These are phyloP conservation scores for Pseudocercospora musae DNA, from an alignment of 2,329 filamentous ascomycete species.

Conservation along the genomic window DNA sequence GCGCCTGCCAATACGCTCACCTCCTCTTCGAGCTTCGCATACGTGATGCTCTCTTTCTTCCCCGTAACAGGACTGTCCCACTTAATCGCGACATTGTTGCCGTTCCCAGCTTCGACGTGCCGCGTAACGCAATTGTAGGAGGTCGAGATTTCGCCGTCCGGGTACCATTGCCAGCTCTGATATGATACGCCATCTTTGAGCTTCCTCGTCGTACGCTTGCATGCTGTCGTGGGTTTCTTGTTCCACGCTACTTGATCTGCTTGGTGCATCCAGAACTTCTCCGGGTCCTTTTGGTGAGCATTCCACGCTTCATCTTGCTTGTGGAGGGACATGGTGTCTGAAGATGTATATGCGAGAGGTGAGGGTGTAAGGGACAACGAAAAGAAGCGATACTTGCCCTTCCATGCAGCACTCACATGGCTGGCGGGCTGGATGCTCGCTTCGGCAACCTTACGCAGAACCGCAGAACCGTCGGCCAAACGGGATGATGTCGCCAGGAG, in stretches of 20 bases:
- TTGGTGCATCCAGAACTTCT: slow-evolving; percentile 38
- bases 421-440: neutral
- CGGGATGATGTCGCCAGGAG: neutral
- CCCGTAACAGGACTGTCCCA: slow-evolving; percentile 85
- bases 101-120: slow-evolving; percentile 77
- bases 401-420: neutral
- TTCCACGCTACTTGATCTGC: slow-evolving; percentile 79
- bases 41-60: slow-evolving; percentile 69
- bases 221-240: slow-evolving; percentile 62
- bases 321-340: slow-evolving; percentile 22
- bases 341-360: too few species aligned
- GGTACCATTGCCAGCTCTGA: slow-evolving; percentile 85
- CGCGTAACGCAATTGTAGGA: slow-evolving; percentile 82
- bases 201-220: slow-evolving; percentile 60
- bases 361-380: neutral
- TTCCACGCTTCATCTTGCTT: slow-evolving; percentile 37
- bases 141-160: slow-evolving; percentile 82
- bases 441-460: neutral
- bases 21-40: slow-evolving; percentile 70
- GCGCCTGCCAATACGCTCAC: slow-evolving; percentile 80
- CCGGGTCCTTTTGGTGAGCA: slow-evolving; percentile 33
- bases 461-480: neutral
- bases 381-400: neutral
- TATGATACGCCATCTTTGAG: slow-evolving; percentile 62
- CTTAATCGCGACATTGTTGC: slow-evolving; percentile 70